phyloP scores from a whole-genome alignment of 1,284 basidiomycete genomes.

The Ganoderma resinaceum region DNA sequence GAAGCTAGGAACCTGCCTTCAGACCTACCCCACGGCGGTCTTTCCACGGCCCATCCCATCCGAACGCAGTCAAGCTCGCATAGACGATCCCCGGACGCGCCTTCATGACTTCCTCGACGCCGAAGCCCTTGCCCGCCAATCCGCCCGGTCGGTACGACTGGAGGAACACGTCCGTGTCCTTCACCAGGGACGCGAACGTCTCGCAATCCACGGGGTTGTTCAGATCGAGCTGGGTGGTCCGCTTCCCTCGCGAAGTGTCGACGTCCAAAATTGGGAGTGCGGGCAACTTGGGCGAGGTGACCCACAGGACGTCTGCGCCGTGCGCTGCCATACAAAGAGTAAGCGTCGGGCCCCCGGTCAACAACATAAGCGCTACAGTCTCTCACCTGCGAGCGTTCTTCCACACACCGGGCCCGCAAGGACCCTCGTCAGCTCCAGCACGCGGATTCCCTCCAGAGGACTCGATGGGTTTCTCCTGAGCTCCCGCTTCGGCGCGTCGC shows the following conservation, averaged over 20 bases:
- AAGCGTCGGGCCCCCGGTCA: neutral
- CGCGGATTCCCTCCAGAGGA: constrained; percentile 57
- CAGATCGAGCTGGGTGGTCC: constrained; percentile 68
- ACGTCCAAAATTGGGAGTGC: constrained; percentile 60
- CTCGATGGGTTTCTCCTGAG: constrained; percentile 24
- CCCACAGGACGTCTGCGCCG: constrained; percentile 65
- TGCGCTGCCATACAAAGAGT: constrained; percentile 47
- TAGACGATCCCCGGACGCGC: constrained; percentile 61
- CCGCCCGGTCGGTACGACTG: constrained; percentile 70
- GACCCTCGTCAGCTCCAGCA: constrained; percentile 66
- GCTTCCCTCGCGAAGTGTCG: constrained; percentile 72
- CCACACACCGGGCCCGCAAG: constrained; percentile 66
- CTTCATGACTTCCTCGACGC: constrained; percentile 47
- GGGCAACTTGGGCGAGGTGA: constrained; percentile 66
- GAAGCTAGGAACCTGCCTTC: neutral
- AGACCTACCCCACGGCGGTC: constrained; percentile 57
- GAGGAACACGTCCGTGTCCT: constrained; percentile 65
- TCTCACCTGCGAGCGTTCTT: constrained; percentile 59
- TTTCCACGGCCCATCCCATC: constrained; percentile 67
- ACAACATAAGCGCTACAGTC: neutral
- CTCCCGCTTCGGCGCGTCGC: constrained; percentile 52
- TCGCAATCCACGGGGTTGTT: constrained; percentile 41
- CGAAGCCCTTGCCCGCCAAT: constrained; percentile 59
- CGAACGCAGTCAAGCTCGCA: constrained; percentile 66
- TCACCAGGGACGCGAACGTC: constrained; percentile 47